These are phyloP conservation scores for Sporobolomyces pararoseus DNA, from an alignment of 768 basidiomycete genomes.

Conservation along the genomic window DNA sequence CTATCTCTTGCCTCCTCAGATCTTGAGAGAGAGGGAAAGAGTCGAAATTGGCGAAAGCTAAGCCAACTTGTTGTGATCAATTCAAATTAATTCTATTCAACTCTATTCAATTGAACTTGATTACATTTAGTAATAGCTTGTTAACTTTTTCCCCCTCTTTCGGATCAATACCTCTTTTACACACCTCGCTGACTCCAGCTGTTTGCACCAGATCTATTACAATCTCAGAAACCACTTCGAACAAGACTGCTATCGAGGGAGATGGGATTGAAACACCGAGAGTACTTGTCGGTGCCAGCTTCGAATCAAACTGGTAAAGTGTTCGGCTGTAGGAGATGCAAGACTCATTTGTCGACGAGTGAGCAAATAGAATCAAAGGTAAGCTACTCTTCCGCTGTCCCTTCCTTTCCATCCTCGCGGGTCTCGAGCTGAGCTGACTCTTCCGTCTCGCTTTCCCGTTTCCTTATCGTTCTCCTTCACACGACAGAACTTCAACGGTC, in stretches of 20 bases:
- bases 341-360: constrained; percentile 84
- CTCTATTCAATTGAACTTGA: too few species aligned
- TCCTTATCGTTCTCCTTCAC: not conserved
- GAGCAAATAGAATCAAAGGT: constrained; percentile 87
- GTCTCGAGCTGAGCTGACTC: not conserved
- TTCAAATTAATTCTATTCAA: too few species aligned
- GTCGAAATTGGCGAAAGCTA: too few species aligned
- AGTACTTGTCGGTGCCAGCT: constrained; percentile 72
- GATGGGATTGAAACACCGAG: constrained; percentile 88
- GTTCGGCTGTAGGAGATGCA: constrained; percentile 81
- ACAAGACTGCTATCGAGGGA: not conserved
- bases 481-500: constrained; percentile 86
- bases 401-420: not conserved
- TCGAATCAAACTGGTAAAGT: constrained; percentile 53
- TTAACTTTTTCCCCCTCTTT: too few species aligned
- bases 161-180: too few species aligned
- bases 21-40: too few species aligned
- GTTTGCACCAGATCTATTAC: too few species aligned
- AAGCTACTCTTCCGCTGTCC: constrained; percentile 44
- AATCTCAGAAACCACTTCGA: too few species aligned
- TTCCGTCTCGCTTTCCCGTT: not conserved
- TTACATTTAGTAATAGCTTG: too few species aligned
- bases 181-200: too few species aligned
- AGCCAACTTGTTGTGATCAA: too few species aligned
- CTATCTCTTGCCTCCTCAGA: not conserved